Evolutionary conservation across 257 asterid genomes (phyloP).

Genomic region (Solanum peruvianum): DNA sequence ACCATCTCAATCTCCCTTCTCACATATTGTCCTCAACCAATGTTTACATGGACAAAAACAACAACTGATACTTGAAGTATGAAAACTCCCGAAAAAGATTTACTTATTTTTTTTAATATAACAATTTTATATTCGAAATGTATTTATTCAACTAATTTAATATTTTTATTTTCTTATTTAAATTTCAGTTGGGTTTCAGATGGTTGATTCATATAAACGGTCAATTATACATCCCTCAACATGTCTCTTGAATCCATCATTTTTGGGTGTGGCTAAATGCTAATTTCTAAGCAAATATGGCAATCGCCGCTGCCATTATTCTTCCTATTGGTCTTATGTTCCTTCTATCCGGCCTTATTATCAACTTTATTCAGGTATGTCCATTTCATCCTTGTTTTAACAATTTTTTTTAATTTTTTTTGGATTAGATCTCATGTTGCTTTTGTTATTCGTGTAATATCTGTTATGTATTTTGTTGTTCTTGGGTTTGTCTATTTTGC

Average conservation of each 20-base stretch:
- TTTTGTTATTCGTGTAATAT: background rate
- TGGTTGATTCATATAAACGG: background rate
- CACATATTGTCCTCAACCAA: background rate
- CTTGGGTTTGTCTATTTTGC: background rate
- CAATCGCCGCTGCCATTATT: conserved; percentile 54
- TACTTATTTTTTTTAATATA: background rate
- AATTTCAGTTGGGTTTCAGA: background rate
- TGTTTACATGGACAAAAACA: background rate
- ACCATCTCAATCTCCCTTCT: background rate
- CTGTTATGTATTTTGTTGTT: background rate
- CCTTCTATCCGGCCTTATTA: conserved; percentile 54
- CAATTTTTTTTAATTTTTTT: background rate
- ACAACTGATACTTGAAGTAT: background rate
- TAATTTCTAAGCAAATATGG: conserved; percentile 32
- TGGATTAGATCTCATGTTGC: background rate
- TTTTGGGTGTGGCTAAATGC: background rate
- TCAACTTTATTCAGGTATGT: conserved; percentile 65
- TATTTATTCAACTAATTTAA: background rate
- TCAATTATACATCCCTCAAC: background rate
- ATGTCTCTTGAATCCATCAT: background rate
- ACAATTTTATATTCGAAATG: background rate
- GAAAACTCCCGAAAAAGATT: background rate
- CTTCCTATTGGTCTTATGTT: conserved; percentile 71
- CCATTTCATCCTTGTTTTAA: background rate
- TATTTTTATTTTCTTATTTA: background rate